Evolutionary conservation across 2,329 filamentous ascomycete species (phyloP), one percentile per base, ranked within the genome.

Genomic region (Canariomyces notabilis): DNA sequence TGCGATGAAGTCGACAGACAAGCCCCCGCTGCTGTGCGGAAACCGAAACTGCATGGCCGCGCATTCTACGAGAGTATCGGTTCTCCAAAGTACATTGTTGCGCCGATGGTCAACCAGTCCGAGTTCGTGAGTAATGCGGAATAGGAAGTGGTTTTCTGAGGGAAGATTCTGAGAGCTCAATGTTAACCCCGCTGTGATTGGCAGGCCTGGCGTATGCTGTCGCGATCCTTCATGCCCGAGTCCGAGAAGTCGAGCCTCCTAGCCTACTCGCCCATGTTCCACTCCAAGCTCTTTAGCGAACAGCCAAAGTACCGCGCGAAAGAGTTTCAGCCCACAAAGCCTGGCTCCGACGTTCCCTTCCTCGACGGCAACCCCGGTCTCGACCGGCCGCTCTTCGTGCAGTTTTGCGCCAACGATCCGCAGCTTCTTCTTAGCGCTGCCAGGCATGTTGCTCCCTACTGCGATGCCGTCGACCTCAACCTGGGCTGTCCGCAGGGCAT

Each of bases 21-120:
- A 8, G 50, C 44, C 36, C 32, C 52, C 8, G 33, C 51, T 5
- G 36, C 49, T 3, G 38, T 42, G 21, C 46, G 23, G 20, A 55
- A 58, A 20, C 65, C 61, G 44, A 95, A 91, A 65, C 71, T 95
- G 18, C 80, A 86, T 58, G 93, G 93, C 1, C 76, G 93, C 48
- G 87, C 86, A 11, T 97, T 98, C 64, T 98, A 97, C 62, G 83
- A 96, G 70, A 95, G 87, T 62, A 85, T 98, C 51, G 93, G 93
- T 18, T 90, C 85, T 50, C 93, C 93, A 2, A 95, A 88, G 68
- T 83, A 86, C 55, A 80, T 98, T 22, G 77, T 98, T 45, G 93
- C 93, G 26, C 93, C 93, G 29, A 98, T 98, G 93, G 93, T 98
- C 18, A 91, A 98, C 62, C 88, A 96, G 66, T 96, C 89, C 23